These are phyloP conservation scores for Plasmodium inui DNA, from an alignment of 169 alveolate species.

Conservation along the genomic window DNA sequence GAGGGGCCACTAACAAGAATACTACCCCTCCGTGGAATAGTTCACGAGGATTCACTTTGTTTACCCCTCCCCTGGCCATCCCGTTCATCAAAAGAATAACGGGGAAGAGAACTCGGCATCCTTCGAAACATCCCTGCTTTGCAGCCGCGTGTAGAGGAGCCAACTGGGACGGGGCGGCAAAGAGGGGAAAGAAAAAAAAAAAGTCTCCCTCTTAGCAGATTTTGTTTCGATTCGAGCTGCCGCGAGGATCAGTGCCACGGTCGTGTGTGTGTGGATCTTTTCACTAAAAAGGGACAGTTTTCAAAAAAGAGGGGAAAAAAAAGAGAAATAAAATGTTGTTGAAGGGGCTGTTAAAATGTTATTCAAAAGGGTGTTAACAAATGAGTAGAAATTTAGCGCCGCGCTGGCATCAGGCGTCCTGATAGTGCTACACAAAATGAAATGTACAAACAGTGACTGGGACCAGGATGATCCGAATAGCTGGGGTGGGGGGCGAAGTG, in stretches of 20 bases:
- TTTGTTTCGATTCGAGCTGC: too few relatives aligned
- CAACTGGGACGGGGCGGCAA: not conserved
- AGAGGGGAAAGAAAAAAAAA: not conserved
- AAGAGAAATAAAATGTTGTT: too few relatives aligned
- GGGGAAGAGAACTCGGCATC: too few relatives aligned
- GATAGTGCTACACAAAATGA: not conserved
- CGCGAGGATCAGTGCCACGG: not conserved
- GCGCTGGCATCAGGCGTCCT: not conserved
- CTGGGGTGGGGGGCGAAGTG: not conserved
- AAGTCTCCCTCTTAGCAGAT: not conserved
- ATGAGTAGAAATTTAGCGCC: not conserved
- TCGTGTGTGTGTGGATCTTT: not conserved
- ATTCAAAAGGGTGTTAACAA: not conserved
- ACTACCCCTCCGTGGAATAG: not conserved
- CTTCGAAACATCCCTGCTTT: too few relatives aligned
- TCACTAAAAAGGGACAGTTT: not conserved
- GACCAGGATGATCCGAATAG: not conserved
- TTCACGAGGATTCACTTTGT: too few relatives aligned
- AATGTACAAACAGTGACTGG: not conserved
- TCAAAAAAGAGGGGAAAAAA: too few relatives aligned
- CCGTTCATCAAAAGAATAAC: too few relatives aligned
- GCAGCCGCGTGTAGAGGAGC: too few relatives aligned
- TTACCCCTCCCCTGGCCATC: too few relatives aligned
- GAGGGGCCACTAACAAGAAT: not conserved
- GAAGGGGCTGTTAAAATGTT: not conserved